These are phyloP conservation scores for Colletotrichum plurivorum DNA, from an alignment of 2,329 filamentous ascomycete genomes.

Conservation along the genomic window DNA sequence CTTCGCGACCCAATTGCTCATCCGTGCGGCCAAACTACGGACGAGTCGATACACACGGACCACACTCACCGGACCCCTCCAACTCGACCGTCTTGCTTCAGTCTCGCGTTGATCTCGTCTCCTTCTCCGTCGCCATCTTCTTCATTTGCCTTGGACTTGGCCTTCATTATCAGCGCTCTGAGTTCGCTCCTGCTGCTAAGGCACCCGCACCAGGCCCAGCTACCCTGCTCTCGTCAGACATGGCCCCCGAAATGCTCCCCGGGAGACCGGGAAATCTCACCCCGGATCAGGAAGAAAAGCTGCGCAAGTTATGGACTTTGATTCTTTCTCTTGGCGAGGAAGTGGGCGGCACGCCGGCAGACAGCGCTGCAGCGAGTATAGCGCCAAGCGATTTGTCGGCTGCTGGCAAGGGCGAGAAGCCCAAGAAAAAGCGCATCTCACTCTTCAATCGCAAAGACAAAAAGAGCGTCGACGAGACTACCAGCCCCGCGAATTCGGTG, in stretches of 20 bases:
- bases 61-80: slow-evolving; percentile 8
- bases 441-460: slow-evolving; percentile 76
- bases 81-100: slow-evolving; percentile 31
- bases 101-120: slow-evolving; percentile 34
- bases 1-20: not conserved
- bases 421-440: slow-evolving; percentile 81
- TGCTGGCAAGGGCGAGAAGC: slow-evolving; percentile 63
- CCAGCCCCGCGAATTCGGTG: slow-evolving; percentile 49
- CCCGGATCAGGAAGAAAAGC: slow-evolving; percentile 88
- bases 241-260: slow-evolving; percentile 65
- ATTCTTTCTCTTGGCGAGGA: slow-evolving; percentile 74
- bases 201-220: not conserved
- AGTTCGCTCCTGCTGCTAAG: not conserved
- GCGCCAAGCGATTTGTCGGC: slow-evolving; percentile 46
- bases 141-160: slow-evolving; percentile 36
- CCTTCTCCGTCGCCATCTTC: slow-evolving; percentile 30
- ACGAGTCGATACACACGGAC: slow-evolving; percentile 8
- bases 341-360: slow-evolving; percentile 42
- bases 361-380: slow-evolving; percentile 45
- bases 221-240: slow-evolving; percentile 43
- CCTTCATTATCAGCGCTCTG: slow-evolving; percentile 25
- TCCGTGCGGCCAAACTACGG: slow-evolving; percentile 14
- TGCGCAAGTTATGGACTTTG: slow-evolving; percentile 87
- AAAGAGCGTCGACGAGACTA: slow-evolving; percentile 64
- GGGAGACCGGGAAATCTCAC: slow-evolving; percentile 91